A percentile compares a stretch with the other conserved stretches of the same genome.
These are phyloP conservation scores for Rutstroemia sp. DNA, from an alignment of 2,329 filamentous ascomycete species.

Conservation along the genomic window DNA sequence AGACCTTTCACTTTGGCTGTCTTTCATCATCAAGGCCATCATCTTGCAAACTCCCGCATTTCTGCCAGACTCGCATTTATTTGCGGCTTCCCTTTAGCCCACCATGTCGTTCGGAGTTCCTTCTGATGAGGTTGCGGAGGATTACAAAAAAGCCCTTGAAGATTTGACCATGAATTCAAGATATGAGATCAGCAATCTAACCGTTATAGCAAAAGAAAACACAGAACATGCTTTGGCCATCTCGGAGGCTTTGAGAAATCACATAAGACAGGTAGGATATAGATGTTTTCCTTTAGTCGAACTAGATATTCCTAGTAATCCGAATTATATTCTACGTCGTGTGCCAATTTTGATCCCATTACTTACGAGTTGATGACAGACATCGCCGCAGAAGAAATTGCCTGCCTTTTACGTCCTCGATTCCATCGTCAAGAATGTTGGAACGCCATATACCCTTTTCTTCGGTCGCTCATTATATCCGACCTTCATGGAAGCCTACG, in stretches of 20 bases:
- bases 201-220: conserved; percentile 94
- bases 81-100: conserved; percentile 29
- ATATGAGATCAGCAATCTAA: conserved; percentile 95
- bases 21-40: conserved; percentile 15
- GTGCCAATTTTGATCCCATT: conserved; percentile 19
- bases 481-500: conserved; percentile 96
- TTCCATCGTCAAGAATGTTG: conserved; percentile 97
- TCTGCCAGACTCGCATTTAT: conserved; percentile 19
- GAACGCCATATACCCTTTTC: conserved; percentile 93
- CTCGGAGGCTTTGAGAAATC: conserved; percentile 80
- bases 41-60: conserved; percentile 10
- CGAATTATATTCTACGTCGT: conserved; percentile 14
- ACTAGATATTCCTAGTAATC: conserved; percentile 15
- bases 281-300: conserved; percentile 22
- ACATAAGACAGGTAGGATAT: conserved; percentile 82
- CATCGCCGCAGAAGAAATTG: conserved; percentile 79
- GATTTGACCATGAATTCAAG: conserved; percentile 86
- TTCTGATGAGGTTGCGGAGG: conserved; percentile 81
- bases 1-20: conserved; percentile 22
- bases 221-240: conserved; percentile 94
- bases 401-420: conserved; percentile 97
- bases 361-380: conserved; percentile 45
- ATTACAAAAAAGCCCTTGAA: conserved; percentile 89
- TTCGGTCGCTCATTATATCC: conserved; percentile 85
- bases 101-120: conserved; percentile 54